Percentiles rank a stretch among this genome's conserved stretches.
Evolutionary conservation across 805 yeast species (phyloP).

Genomic region (Myxozyma lipomycoides): DNA sequence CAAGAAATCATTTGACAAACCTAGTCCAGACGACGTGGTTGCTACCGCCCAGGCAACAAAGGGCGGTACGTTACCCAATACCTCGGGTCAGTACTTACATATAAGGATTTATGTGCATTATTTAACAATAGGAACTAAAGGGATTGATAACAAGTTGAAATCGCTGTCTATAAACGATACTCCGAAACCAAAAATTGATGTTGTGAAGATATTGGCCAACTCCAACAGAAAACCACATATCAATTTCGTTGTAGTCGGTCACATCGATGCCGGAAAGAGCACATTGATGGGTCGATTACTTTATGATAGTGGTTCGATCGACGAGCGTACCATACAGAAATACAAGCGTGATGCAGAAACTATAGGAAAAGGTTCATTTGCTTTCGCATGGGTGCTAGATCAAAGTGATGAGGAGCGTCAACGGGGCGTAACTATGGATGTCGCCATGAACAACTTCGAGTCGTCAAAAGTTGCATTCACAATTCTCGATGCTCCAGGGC

Average conservation of each 20-base stretch:
- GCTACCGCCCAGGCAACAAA: slow-evolving; percentile 49
- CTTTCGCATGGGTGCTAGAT: slow-evolving; percentile 82
- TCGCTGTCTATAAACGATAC: slow-evolving; percentile 24
- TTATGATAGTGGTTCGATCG: slow-evolving; percentile 63
- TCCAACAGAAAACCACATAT: slow-evolving; percentile 50
- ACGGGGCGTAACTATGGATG: slow-evolving; percentile 77
- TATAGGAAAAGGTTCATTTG: slow-evolving; percentile 72
- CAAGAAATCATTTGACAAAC: slow-evolving; percentile 55
- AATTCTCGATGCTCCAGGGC: slow-evolving; percentile 83
- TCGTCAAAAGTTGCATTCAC: slow-evolving; percentile 55
- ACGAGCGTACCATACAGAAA: slow-evolving; percentile 59
- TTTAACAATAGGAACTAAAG: background rate
- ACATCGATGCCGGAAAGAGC: slow-evolving; percentile 82
- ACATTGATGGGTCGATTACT: slow-evolving; percentile 72
- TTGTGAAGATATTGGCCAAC: slow-evolving; percentile 40
- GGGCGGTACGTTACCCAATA: slow-evolving; percentile 11
- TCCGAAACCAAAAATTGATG: slow-evolving; percentile 46
- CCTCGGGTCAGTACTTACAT: too few relatives aligned
- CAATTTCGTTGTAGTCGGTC: slow-evolving; percentile 74
- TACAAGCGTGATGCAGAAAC: slow-evolving; percentile 60
- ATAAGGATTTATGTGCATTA: too few relatives aligned
- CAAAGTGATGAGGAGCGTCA: slow-evolving; percentile 70
- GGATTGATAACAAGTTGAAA: slow-evolving; percentile 12
- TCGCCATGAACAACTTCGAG: slow-evolving; percentile 64
- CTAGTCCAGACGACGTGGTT: slow-evolving; percentile 80